These are phyloP conservation scores for Trichoderma reesei DNA, from an alignment of 495 filamentous ascomycete genomes.

Conservation along the genomic window DNA sequence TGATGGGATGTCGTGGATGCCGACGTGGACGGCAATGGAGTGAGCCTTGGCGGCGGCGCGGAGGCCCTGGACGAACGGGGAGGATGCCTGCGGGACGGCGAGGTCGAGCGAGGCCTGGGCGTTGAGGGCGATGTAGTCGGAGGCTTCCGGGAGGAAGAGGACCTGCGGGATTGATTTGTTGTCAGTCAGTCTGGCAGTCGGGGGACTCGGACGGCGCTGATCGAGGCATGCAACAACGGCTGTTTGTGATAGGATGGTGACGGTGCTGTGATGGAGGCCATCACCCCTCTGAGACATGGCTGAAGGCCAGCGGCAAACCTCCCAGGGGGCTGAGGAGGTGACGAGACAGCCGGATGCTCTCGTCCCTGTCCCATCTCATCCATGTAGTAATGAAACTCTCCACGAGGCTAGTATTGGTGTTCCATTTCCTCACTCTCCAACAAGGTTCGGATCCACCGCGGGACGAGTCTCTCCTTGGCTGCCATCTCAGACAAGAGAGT, in stretches of 20 bases:
- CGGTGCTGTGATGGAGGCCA: neutral
- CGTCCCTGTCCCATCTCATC: too few relatives aligned
- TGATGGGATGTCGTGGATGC: slow-evolving; percentile 79
- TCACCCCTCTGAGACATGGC: slow-evolving; percentile 11
- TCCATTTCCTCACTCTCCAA: too few relatives aligned
- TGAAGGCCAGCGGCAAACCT: neutral
- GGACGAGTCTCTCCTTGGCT: too few relatives aligned
- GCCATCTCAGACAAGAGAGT: neutral
- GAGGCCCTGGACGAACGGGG: slow-evolving; percentile 63
- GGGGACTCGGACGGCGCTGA: too few relatives aligned
- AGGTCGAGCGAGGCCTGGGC: slow-evolving; percentile 57
- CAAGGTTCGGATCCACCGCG: too few relatives aligned
- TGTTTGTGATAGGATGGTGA: slow-evolving; percentile 9
- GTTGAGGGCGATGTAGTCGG: slow-evolving; percentile 71
- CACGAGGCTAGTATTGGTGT: neutral
- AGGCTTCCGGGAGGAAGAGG: slow-evolving; percentile 86
- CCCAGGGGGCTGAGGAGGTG: neutral
- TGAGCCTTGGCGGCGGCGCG: slow-evolving; percentile 51
- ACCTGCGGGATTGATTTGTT: slow-evolving; percentile 44
- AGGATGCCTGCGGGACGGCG: slow-evolving; percentile 40
- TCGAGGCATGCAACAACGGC: too few relatives aligned
- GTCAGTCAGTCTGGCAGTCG: neutral
- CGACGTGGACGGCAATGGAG: slow-evolving; percentile 69
- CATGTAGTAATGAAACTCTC: too few relatives aligned
- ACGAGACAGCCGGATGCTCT: neutral